A percentile compares a stretch with the other conserved stretches of the same genome.
Evolutionary conservation across 768 basidiomycete genomes (phyloP).

Genomic region (Holtermannia corniformis): DNA sequence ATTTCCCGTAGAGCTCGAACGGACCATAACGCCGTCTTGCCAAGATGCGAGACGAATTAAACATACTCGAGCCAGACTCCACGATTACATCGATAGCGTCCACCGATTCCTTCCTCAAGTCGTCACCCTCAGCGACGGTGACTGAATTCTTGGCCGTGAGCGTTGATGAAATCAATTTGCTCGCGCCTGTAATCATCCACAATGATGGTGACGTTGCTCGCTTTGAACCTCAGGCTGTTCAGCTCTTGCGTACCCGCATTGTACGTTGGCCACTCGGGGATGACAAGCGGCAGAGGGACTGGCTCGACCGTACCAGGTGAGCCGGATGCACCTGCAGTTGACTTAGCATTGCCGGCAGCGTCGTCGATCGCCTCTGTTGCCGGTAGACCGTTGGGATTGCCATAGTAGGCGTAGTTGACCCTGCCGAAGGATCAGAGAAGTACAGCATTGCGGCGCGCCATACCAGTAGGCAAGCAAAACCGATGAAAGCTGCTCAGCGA

Average conservation of each 20-base stretch:
- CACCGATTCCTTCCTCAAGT: too few species aligned
- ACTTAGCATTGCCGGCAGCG: too few species aligned
- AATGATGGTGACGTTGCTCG: not conserved
- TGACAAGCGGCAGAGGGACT: not conserved
- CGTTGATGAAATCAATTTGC: constrained; percentile 2
- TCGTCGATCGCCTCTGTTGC: not conserved
- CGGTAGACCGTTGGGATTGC: not conserved
- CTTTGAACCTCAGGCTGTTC: not conserved
- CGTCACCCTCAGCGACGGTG: too few species aligned
- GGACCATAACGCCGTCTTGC: too few species aligned
- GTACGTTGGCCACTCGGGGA: not conserved
- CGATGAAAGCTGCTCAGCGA: not conserved
- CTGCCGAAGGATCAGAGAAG: too few species aligned
- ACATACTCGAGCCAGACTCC: too few species aligned
- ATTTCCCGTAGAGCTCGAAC: too few species aligned
- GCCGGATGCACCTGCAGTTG: too few species aligned
- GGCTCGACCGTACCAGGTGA: too few species aligned
- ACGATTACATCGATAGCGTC: too few species aligned
- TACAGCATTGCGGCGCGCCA: not conserved
- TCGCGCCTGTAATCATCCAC: not conserved
- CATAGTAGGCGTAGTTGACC: not conserved
- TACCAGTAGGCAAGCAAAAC: not conserved
- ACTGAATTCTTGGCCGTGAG: not conserved
- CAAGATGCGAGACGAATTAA: too few species aligned
- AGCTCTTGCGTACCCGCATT: not conserved